Evolutionary conservation across 75 land plant species (phyloP), one percentile per base, ranked within the genome.

Genomic region (Sequoiadendron giganteum): DNA sequence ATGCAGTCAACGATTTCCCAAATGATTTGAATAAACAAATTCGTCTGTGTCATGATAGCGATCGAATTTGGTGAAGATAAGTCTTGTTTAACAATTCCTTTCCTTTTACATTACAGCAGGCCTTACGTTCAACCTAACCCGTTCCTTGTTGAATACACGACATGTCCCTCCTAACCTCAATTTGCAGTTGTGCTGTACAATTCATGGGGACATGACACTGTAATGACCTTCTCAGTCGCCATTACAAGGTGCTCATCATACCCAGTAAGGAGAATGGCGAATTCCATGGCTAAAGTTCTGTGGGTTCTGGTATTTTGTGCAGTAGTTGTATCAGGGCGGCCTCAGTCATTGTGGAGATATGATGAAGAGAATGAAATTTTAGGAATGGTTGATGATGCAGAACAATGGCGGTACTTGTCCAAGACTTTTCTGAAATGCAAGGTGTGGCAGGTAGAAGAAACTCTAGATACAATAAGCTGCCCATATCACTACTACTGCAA

Each of bases 401-500:
- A 82, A 9, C 9, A 76, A 13, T 21, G 52, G 87, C 3, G 68
- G 82, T 83, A 82, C 65, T 45, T 72, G 73, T 72, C 86, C 19
- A 83, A 34, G 73, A 86, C 88, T 0, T 91, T 93, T 91, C 87
- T 91, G 89, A 93, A 90, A 55, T 93, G 94, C 85, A 85, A 79
- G n/a, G 83, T 87, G 78, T 93, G 94, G 94, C 92, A 91, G 86
- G 65, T 88, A 10, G 93, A 93, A 87, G 91, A 91, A 70, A 91
- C 93, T 38, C 58, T 86, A 30, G 91, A 91, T 34, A 86, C 88
- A 78, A 15, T 87, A 78, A 86, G 15, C 89, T 93, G 94, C 85
- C 94, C 93, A 28, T 93, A 61, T 77, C 94, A 93, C 19, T 93
- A 93, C 83, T 93, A 70, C 91, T 93, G 94, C 88, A 88, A 90